Evolutionary conservation across 2,329 filamentous ascomycete genomes (phyloP).

Genomic region (Fusarium haematococcum): DNA sequence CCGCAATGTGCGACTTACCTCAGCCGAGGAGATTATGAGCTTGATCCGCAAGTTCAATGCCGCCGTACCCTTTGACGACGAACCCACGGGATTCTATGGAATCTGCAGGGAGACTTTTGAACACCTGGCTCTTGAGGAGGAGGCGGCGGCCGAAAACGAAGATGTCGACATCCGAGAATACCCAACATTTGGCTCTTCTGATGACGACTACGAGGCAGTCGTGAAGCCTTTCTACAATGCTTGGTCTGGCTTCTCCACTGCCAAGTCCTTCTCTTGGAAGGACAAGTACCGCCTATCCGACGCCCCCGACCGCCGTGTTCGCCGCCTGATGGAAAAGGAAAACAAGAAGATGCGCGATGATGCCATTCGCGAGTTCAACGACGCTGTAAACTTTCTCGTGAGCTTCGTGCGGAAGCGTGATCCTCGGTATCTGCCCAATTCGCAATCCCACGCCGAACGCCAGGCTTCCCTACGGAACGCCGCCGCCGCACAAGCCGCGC

Average conservation of each 20-base stretch:
- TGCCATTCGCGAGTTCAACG: constrained; percentile 88
- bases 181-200: constrained; percentile 84
- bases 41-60: constrained; percentile 86
- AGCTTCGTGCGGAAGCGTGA: constrained; percentile 92
- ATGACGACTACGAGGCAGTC: constrained; percentile 79
- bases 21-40: constrained; percentile 80
- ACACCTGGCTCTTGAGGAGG: constrained; percentile 83
- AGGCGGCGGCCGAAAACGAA: constrained; percentile 78
- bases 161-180: constrained; percentile 72
- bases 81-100: constrained; percentile 85
- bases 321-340: constrained; percentile 93
- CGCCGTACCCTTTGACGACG: constrained; percentile 82
- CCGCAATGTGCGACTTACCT: constrained; percentile 80
- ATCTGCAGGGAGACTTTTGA: constrained; percentile 82
- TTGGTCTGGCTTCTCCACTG: constrained; percentile 86
- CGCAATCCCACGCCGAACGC: constrained; percentile 82
- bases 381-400: constrained; percentile 87
- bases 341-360: constrained; percentile 88
- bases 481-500: constrained; percentile 84
- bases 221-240: constrained; percentile 83
- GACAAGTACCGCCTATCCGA: constrained; percentile 87
- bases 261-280: constrained; percentile 89
- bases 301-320: constrained; percentile 84
- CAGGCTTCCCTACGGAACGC: constrained; percentile 82
- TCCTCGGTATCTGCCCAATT: constrained; percentile 82